Evolutionary conservation across 2,329 filamentous ascomycete species (phyloP).

Genomic region (Paraphoma chrysanthemicola): DNA sequence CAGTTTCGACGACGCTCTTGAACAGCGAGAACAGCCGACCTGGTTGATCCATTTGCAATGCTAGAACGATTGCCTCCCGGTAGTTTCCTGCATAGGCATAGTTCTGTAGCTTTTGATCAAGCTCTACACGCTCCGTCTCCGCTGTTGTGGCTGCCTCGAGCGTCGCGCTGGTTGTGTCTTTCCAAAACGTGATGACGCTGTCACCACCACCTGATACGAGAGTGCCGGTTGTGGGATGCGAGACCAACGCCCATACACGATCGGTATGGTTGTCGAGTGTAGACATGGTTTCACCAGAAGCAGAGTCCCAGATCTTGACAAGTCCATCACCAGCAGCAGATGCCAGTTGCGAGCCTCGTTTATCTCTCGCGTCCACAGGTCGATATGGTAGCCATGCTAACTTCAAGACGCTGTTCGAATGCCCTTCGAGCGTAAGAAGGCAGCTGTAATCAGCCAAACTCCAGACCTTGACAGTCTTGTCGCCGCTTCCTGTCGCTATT

Average conservation of each 20-base stretch:
- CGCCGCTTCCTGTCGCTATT: constrained; percentile 88
- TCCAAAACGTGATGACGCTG: constrained; percentile 94
- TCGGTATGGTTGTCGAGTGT: constrained; percentile 98
- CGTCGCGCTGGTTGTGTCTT: constrained; percentile 84
- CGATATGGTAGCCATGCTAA: constrained; percentile 79
- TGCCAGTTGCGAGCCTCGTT: constrained; percentile 73
- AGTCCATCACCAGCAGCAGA: constrained; percentile 93
- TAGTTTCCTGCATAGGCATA: constrained; percentile 88
- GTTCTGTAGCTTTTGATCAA: constrained; percentile 93
- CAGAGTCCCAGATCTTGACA: constrained; percentile 95
- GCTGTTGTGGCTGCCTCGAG: constrained; percentile 76
- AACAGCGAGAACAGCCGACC: constrained; percentile 85
- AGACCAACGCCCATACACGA: constrained; percentile 87
- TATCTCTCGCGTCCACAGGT: constrained; percentile 50
- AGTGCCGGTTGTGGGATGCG: constrained; percentile 67
- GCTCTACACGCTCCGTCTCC: constrained; percentile 81
- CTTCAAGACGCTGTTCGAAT: constrained; percentile 94
- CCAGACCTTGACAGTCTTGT: constrained; percentile 97
- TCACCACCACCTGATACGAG: constrained; percentile 92
- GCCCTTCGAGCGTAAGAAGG: constrained; percentile 91
- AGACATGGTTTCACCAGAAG: constrained; percentile 81
- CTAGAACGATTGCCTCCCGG: constrained; percentile 89
- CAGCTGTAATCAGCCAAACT: constrained; percentile 91
- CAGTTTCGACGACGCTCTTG: constrained; percentile 74
- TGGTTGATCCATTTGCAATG: constrained; percentile 92